Conservation (phyloP, 2,329 filamentous ascomycete species). For the Aspergillus sp. region DNA sequence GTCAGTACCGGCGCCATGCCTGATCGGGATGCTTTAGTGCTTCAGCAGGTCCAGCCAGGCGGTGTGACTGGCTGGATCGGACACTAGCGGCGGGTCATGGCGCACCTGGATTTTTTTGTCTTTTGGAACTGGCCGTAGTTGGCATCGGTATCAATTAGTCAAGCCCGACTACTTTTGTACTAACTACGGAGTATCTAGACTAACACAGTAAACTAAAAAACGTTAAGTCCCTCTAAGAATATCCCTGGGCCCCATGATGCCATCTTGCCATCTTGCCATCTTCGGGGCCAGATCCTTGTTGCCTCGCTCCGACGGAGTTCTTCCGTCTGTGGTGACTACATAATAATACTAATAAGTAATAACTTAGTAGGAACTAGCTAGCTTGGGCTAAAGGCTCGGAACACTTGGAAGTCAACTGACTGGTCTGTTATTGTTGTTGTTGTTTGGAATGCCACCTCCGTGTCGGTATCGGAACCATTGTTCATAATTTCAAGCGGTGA, state of each 20-base stretch:
- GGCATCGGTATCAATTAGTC: background rate
- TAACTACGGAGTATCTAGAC: no score
- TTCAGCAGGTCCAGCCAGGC: background rate
- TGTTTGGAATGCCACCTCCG: background rate
- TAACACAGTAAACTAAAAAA: background rate
- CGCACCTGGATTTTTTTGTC: constrained; percentile 11
- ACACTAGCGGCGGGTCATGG: constrained; percentile 16
- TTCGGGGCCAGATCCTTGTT: constrained; percentile 1
- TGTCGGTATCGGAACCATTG: background rate
- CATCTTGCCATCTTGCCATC: background rate
- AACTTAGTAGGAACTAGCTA: background rate
- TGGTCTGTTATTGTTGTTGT: background rate
- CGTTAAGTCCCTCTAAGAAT: background rate
- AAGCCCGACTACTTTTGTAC: background rate
- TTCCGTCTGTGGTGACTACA: constrained; percentile 4
- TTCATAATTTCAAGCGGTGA: background rate
- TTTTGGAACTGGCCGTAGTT: background rate
- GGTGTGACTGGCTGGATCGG: constrained; percentile 4
- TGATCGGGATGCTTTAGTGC: background rate
- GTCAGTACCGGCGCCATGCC: constrained; percentile 7
- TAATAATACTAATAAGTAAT: no score
- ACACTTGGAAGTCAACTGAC: constrained; percentile 3
- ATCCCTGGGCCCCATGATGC: background rate
- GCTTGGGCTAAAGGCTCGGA: constrained; percentile 1
- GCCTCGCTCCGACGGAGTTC: constrained; percentile 6